Percentiles rank a stretch among this genome's conserved stretches.
Conservation (phyloP, 352 stramenopile genomes). For the Globisporangium carolinianum region DNA sequence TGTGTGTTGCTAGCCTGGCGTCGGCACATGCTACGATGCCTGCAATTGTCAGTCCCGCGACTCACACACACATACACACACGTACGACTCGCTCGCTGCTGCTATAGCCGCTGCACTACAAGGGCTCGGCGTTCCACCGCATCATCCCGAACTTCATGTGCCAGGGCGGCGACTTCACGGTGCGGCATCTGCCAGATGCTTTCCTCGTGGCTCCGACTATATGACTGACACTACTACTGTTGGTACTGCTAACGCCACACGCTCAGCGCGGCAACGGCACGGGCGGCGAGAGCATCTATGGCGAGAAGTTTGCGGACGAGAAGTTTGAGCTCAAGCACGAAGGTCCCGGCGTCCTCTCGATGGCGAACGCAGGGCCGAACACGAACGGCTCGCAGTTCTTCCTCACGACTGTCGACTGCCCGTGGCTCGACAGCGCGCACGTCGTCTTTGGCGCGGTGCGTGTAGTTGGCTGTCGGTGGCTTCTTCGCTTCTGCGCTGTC, state of each 20-base stretch:
- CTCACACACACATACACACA: not conserved
- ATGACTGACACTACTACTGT: not conserved
- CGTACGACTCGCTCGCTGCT: not conserved
- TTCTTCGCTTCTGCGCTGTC: not conserved
- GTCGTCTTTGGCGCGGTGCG: slow-evolving; percentile 92
- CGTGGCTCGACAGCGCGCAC: slow-evolving; percentile 85
- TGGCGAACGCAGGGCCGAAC: slow-evolving; percentile 96
- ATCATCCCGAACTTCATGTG: slow-evolving; percentile 94
- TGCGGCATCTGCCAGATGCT: slow-evolving; percentile 25
- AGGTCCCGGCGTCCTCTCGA: slow-evolving; percentile 87
- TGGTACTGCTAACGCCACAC: slow-evolving; percentile 20
- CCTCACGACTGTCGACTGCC: slow-evolving; percentile 90
- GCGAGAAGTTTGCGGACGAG: slow-evolving; percentile 93
- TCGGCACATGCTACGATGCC: too few relatives aligned
- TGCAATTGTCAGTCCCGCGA: not conserved
- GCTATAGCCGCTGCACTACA: slow-evolving; percentile 68
- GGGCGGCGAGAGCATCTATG: slow-evolving; percentile 92
- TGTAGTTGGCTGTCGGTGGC: not conserved
- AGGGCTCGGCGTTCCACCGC: slow-evolving; percentile 89
- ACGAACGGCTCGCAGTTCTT: slow-evolving; percentile 99
- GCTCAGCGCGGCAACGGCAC: slow-evolving; percentile 69
- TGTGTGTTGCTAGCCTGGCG: too few relatives aligned
- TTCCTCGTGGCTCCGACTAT: not conserved
- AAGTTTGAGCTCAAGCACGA: slow-evolving; percentile 94
- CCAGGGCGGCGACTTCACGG: slow-evolving; percentile 97